Conservation (phyloP, 257 asterid species). For the Orobanche coerulescens region DNA sequence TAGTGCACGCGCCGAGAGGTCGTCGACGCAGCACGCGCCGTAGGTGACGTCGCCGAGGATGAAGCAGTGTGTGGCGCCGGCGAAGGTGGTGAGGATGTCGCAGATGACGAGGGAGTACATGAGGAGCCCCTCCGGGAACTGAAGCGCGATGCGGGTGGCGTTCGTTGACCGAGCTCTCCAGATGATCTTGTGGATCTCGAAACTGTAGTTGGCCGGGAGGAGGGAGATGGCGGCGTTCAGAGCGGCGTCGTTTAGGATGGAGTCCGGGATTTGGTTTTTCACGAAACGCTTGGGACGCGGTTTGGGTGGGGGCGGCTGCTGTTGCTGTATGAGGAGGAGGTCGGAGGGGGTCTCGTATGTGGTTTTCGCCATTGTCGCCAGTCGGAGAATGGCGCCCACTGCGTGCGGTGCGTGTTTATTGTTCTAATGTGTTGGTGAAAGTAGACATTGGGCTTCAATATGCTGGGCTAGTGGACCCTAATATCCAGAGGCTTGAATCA, state of each 20-base stretch:
- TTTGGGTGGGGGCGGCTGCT: slow-evolving; percentile 19
- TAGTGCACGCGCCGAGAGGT: slow-evolving; percentile 84
- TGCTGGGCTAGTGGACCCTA: not conserved
- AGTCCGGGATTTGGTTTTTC: slow-evolving; percentile 77
- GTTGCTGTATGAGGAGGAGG: slow-evolving; percentile 19
- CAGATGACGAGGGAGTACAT: slow-evolving; percentile 78
- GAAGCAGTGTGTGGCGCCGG: slow-evolving; percentile 65
- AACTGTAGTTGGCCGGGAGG: slow-evolving; percentile 79
- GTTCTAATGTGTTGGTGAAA: not conserved
- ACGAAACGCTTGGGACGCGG: slow-evolving; percentile 74
- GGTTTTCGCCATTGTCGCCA: slow-evolving; percentile 27
- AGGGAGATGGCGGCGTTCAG: slow-evolving; percentile 80
- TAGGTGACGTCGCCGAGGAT: slow-evolving; percentile 93
- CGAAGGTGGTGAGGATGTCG: slow-evolving; percentile 79
- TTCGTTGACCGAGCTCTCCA: slow-evolving; percentile 61
- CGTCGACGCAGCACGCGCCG: slow-evolving; percentile 96
- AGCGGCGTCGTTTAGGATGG: slow-evolving; percentile 67
- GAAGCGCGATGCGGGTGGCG: slow-evolving; percentile 83
- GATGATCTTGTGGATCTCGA: slow-evolving; percentile 87
- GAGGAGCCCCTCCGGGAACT: slow-evolving; percentile 90
- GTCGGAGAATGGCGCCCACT: not conserved
- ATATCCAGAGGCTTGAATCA: too few relatives aligned
- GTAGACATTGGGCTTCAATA: slow-evolving; percentile 1
- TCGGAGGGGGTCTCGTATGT: slow-evolving; percentile 17
- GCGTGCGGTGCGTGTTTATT: not conserved